Conservation (phyloP, 495 filamentous ascomycete species). For the Aspergillus carlsbadensis region DNA sequence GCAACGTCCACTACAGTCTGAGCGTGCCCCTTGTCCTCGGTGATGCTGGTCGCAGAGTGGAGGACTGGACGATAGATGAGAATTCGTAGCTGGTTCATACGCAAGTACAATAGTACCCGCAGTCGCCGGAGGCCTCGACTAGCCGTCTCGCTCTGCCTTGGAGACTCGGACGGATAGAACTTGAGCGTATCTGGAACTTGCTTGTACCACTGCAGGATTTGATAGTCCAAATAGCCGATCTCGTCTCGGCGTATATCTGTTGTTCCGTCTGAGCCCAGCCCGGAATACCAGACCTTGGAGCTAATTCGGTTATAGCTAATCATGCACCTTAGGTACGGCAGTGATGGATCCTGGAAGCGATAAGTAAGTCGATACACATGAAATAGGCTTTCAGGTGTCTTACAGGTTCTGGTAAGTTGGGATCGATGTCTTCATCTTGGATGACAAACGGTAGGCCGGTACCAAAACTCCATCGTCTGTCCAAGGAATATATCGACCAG, state of each 20-base stretch:
- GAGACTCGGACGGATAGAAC: constrained; percentile 56
- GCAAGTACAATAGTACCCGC: constrained; percentile 58
- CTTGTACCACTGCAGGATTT: constrained; percentile 78
- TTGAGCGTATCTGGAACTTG: constrained; percentile 56
- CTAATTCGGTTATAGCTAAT: constrained; percentile 72
- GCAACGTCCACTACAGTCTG: constrained; percentile 73
- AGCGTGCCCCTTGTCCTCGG: constrained; percentile 65
- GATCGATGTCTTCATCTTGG: constrained; percentile 82
- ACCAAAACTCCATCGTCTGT: constrained; percentile 78
- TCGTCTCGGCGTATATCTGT: constrained; percentile 59
- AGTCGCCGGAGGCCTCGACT: constrained; percentile 51
- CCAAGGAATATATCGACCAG: constrained; percentile 78
- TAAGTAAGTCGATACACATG: background rate
- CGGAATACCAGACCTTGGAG: constrained; percentile 75
- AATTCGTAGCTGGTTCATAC: constrained; percentile 81
- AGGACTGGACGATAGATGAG: constrained; percentile 80
- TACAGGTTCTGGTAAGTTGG: constrained; percentile 73
- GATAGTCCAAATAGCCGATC: constrained; percentile 73
- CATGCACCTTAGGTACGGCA: constrained; percentile 76
- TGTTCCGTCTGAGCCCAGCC: constrained; percentile 46
- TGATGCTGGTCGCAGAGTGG: constrained; percentile 72
- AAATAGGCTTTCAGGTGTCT: constrained; percentile 30
- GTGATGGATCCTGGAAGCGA: constrained; percentile 53
- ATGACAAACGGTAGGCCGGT: constrained; percentile 79
- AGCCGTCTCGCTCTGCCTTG: constrained; percentile 38